Base-by-base conservation (phyloP, 73 alveolate genomes). In the Diophrys appendiculata region DNA sequence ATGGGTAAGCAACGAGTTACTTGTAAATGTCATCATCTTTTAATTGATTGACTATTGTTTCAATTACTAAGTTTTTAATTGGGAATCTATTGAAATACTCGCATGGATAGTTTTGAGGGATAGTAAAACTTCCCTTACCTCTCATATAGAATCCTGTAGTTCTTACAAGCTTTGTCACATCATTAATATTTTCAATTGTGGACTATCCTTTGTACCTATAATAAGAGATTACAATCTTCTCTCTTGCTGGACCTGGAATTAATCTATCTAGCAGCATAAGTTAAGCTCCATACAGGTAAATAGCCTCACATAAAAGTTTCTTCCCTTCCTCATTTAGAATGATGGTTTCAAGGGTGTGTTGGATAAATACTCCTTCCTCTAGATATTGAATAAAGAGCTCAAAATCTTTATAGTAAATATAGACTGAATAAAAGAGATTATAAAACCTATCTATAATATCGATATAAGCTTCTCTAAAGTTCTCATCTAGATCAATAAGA, bases 11-110 rank as follows among this genome's bases (percentile, higher is more conserved):
- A 60, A 92, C 84, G 65, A 93, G 89, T 77, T 84, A 95, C 26
- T 95, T 92, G 84, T 97, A 97, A 52, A 97, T 93, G 87, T 96
- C 99, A 84, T 95, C 95, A 79, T 95, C 99, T 75, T 89, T 89
- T 35, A 97, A 72, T 34, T 90, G 82, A 30, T 92, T 92, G 34
- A 97, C 84, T 29, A 93, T 86, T 74, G 82, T 90, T 71, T 91
- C 98, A 23, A 93, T 76, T 23, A 97, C 77, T n/a, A n/a, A n/a
- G 18, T 72, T 84, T 69, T 74, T 35, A 43, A 77, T 80, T 24
- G 81, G 74, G 73, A 96, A 97, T 91, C 99, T 85, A 54, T 86
- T 84, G 81, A 97, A 91, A 79, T 89, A 95, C 29, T 93, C 98
- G 11, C 72, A 89, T 0, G 99, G 99, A 82, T 97, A 97, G 64